Percentiles rank a stretch among this genome's conserved stretches.
phyloP scores from a whole-genome alignment of 2,329 filamentous ascomycete species.

The Juglanconis oblonga region DNA sequence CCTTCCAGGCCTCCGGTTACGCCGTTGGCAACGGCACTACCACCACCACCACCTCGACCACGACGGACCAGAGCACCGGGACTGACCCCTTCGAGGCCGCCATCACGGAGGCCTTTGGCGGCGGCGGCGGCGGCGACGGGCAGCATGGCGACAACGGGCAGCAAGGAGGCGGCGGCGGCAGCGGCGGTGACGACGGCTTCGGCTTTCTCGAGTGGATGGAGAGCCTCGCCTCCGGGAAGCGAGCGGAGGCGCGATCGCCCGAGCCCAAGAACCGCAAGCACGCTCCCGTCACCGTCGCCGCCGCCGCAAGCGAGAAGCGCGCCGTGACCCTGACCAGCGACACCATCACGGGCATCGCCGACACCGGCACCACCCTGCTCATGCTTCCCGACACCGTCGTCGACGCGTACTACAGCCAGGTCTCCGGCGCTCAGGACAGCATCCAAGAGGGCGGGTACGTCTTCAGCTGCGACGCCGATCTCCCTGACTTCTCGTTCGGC shows the following conservation, averaged over 20 bases:
- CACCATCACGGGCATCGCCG: slow-evolving; percentile 37
- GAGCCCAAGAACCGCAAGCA: slow-evolving; percentile 7
- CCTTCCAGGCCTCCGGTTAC: slow-evolving; percentile 32
- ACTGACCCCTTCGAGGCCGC: neutral
- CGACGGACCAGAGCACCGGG: neutral
- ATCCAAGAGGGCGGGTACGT: slow-evolving; percentile 36
- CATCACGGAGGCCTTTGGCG: no score
- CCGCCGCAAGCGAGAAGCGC: slow-evolving; percentile 2
- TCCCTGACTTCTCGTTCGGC: slow-evolving; percentile 42
- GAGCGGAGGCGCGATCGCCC: neutral
- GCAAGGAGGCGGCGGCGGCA: neutral
- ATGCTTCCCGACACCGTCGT: slow-evolving; percentile 41
- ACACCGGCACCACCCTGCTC: slow-evolving; percentile 51
- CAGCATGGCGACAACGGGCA: neutral
- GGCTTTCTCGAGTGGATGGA: slow-evolving; percentile 1
- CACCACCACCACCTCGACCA: neutral
- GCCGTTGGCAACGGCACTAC: slow-evolving; percentile 26
- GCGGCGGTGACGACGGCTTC: neutral
- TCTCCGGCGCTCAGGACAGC: slow-evolving; percentile 33
- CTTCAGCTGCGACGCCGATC: slow-evolving; percentile 39
- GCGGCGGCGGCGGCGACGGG: neutral
- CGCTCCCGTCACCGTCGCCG: neutral
- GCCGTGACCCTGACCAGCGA: slow-evolving; percentile 24
- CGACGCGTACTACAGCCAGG: slow-evolving; percentile 41
- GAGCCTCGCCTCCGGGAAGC: neutral